Evolutionary conservation across 371 early-diverging fungal genomes (phyloP).

Genomic region (Conidiobolus incongruus): DNA sequence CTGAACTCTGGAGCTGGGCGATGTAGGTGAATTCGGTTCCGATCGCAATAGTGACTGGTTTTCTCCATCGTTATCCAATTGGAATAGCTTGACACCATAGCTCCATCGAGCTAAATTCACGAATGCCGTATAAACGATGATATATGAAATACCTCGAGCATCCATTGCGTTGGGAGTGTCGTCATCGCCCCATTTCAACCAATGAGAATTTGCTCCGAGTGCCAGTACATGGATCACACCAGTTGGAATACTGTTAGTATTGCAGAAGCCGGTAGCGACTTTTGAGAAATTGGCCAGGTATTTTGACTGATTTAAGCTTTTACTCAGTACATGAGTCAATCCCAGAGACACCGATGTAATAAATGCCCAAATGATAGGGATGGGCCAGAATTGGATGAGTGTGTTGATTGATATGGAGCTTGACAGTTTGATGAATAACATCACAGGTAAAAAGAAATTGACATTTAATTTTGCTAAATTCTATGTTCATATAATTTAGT

Average conservation of each 20-base stretch:
- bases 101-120: slow-evolving; percentile 53
- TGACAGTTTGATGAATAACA: slow-evolving; percentile 43
- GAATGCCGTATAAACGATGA: slow-evolving; percentile 44
- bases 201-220: too few relatives aligned
- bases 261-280: too few relatives aligned
- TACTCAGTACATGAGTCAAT: slow-evolving; percentile 15
- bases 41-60: too few relatives aligned
- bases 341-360: slow-evolving; percentile 20
- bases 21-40: too few relatives aligned
- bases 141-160: slow-evolving; percentile 50
- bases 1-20: background rate
- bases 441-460: slow-evolving; percentile 48
- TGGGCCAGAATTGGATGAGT: slow-evolving; percentile 42
- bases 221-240: too few relatives aligned
- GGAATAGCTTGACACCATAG: slow-evolving; percentile 38
- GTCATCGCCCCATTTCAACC: slow-evolving; percentile 24
- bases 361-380: slow-evolving; percentile 28
- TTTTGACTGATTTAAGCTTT: too few relatives aligned
- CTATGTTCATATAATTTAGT: slow-evolving; percentile 19
- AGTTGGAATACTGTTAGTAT: too few relatives aligned
- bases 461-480: slow-evolving; percentile 43
- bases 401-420: slow-evolving; percentile 28
- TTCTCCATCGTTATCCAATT: too few relatives aligned
- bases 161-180: slow-evolving; percentile 36
- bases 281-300: too few relatives aligned